phyloP scores from a whole-genome alignment of 129 eudicot genomes.

The Lactuca sativa region DNA sequence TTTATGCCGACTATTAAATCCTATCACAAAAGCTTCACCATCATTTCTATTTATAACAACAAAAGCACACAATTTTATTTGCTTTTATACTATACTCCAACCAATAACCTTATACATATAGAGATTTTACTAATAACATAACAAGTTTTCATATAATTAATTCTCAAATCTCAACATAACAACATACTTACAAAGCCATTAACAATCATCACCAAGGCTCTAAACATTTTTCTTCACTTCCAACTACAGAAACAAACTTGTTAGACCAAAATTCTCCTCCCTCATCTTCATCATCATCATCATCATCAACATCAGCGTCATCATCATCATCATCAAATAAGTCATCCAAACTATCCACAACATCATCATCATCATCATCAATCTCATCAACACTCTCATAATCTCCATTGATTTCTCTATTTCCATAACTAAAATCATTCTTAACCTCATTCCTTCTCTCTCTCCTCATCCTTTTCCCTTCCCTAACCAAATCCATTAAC shows the following conservation, averaged over 20 bases:
- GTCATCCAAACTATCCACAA: slow-evolving; percentile 59
- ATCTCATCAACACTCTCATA: slow-evolving; percentile 36
- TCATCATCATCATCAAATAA: slow-evolving; percentile 48
- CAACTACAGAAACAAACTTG: slow-evolving; percentile 19
- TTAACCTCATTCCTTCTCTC: slow-evolving; percentile 39
- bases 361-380: slow-evolving; percentile 39
- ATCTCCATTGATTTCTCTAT: slow-evolving; percentile 29
- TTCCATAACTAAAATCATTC: slow-evolving; percentile 12
- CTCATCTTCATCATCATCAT: slow-evolving; percentile 24
- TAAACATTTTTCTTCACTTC: slow-evolving; percentile 24
- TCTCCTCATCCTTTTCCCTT: slow-evolving; percentile 76
- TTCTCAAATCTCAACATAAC: not conserved
- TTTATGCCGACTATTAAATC: no score
- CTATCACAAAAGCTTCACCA: no score
- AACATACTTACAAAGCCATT: not conserved
- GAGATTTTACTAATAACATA: not conserved
- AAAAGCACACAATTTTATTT: no score
- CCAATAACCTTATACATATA: no score
- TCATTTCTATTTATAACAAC: no score
- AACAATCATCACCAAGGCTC: slow-evolving; percentile 61
- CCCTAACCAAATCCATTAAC: slow-evolving; percentile 57
- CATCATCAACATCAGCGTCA: slow-evolving; percentile 44
- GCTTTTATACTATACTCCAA: no score
- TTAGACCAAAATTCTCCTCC: slow-evolving; percentile 61
- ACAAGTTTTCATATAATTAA: slow-evolving; percentile 4